A percentile compares a stretch with the other conserved stretches of the same genome.
phyloP scores from a whole-genome alignment of 2,329 filamentous ascomycete genomes.

The Exophiala sp. region DNA sequence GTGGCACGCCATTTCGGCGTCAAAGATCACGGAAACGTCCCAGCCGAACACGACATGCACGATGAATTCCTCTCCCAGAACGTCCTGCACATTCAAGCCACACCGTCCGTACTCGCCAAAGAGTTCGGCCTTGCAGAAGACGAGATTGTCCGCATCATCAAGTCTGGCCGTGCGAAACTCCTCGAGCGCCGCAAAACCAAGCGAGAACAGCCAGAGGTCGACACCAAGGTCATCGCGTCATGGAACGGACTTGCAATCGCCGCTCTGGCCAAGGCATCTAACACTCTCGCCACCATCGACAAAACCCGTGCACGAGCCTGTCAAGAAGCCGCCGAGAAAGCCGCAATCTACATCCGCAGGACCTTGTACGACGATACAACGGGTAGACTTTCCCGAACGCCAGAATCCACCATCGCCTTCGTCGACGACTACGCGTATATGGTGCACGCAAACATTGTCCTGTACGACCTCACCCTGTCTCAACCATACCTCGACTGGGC shows the following conservation, averaged over 20 bases:
- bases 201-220: slow-evolving; percentile 71
- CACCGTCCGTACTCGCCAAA: slow-evolving; percentile 64
- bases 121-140: slow-evolving; percentile 70
- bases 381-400: slow-evolving; percentile 61
- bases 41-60: slow-evolving; percentile 75
- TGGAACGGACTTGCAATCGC: slow-evolving; percentile 89
- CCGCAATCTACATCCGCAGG: slow-evolving; percentile 67
- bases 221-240: slow-evolving; percentile 81
- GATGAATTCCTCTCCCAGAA: slow-evolving; percentile 96
- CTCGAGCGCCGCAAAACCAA: slow-evolving; percentile 68
- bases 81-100: slow-evolving; percentile 69
- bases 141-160: slow-evolving; percentile 66
- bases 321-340: slow-evolving; percentile 61
- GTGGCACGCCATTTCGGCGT: slow-evolving; percentile 84
- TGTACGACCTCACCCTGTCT: slow-evolving; percentile 80
- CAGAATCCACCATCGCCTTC: slow-evolving; percentile 64
- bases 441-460: slow-evolving; percentile 73
- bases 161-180: slow-evolving; percentile 64
- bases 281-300: slow-evolving; percentile 61
- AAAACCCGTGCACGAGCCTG: slow-evolving; percentile 59
- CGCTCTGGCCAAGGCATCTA: slow-evolving; percentile 71
- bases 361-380: slow-evolving; percentile 67
- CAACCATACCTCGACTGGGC: slow-evolving; percentile 75
- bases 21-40: slow-evolving; percentile 78
- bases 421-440: slow-evolving; percentile 94